A percentile compares a stretch with the other conserved stretches of the same genome.
phyloP scores from a whole-genome alignment of 2,329 filamentous ascomycete genomes.

The Tetracladium maxilliforme region DNA sequence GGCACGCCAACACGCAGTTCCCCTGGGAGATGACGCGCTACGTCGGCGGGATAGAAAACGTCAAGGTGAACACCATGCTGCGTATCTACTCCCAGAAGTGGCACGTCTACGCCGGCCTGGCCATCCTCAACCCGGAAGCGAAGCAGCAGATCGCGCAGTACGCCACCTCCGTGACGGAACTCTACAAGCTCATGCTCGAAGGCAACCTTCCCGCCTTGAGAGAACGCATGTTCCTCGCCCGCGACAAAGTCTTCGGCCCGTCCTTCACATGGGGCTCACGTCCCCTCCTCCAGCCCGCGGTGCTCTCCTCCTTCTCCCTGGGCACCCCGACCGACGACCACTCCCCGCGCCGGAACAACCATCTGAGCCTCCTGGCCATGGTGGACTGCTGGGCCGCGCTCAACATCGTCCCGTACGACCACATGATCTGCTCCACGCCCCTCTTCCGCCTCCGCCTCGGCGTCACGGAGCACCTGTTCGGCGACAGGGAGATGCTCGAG shows the following conservation, averaged over 20 bases:
- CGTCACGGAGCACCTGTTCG: constrained; percentile 93
- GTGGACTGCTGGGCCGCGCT: constrained; percentile 97
- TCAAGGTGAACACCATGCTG: constrained; percentile 96
- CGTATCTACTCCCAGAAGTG: constrained; percentile 98
- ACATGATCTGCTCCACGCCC: constrained; percentile 98
- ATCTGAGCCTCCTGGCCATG: constrained; percentile 86
- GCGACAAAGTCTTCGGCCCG: constrained; percentile 50
- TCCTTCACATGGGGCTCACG: constrained; percentile 44
- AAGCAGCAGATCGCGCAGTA: constrained; percentile 91
- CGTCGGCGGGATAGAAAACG: constrained; percentile 93
- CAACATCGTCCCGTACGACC: constrained; percentile 90
- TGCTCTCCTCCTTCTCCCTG: constrained; percentile 81
- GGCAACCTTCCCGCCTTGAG: constrained; percentile 65
- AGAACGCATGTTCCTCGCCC: constrained; percentile 63
- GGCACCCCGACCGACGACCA: constrained; percentile 69
- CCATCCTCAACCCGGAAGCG: constrained; percentile 89
- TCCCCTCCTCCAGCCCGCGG: constrained; percentile 61
- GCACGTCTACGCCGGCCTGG: constrained; percentile 96
- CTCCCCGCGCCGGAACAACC: constrained; percentile 90
- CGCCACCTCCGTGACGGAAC: constrained; percentile 76
- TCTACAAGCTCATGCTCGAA: constrained; percentile 94
- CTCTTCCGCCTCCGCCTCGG: constrained; percentile 93
- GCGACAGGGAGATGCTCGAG: constrained; percentile 65
- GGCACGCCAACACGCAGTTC: constrained; percentile 90
- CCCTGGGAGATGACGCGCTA: constrained; percentile 96